A percentile compares a stretch with the other conserved stretches of the same genome.
These are phyloP conservation scores for Martensiomyces pterosporus DNA, from an alignment of 192 early-diverging fungal genomes.

Conservation along the genomic window DNA sequence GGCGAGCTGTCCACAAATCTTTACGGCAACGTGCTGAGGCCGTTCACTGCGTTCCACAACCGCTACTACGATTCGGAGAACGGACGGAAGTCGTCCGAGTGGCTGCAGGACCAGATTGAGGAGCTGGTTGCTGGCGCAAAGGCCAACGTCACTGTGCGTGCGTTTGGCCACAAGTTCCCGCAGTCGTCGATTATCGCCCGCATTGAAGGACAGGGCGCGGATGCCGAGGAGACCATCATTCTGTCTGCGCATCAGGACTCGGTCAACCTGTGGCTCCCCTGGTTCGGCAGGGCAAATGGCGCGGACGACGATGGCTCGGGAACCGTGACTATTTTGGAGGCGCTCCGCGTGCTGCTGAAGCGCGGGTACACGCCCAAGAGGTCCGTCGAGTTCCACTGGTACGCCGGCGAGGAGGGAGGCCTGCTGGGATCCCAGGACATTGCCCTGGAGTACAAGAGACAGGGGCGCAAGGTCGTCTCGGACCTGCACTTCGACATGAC, in stretches of 20 bases:
- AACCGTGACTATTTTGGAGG: slow-evolving; percentile 84
- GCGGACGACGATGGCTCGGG: slow-evolving; percentile 92
- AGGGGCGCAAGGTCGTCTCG: slow-evolving; percentile 60
- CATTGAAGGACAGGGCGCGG: slow-evolving; percentile 59
- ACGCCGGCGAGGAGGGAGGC: slow-evolving; percentile 86
- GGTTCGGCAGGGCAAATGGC: slow-evolving; percentile 70
- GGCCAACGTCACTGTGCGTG: slow-evolving; percentile 60
- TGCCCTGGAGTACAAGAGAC: slow-evolving; percentile 61
- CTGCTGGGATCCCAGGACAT: slow-evolving; percentile 86
- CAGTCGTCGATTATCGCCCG: slow-evolving; percentile 83
- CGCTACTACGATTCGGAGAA: slow-evolving; percentile 82
- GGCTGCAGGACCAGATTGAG: slow-evolving; percentile 61
- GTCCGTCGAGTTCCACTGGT: slow-evolving; percentile 97
- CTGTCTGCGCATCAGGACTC: slow-evolving; percentile 90
- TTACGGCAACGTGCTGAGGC: slow-evolving; percentile 67
- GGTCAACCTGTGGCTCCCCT: slow-evolving; percentile 80
- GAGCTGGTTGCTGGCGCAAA: slow-evolving; percentile 34
- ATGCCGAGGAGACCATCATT: slow-evolving; percentile 65
- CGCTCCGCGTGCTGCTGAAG: slow-evolving; percentile 69
- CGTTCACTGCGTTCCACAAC: slow-evolving; percentile 80
- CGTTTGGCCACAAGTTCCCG: slow-evolving; percentile 76
- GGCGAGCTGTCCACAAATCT: slow-evolving; percentile 57
- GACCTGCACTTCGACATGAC: slow-evolving; percentile 96
- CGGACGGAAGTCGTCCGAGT: slow-evolving; percentile 63
- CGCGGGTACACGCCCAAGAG: slow-evolving; percentile 63